These are phyloP conservation scores for Tetrahymena malaccensis DNA, from an alignment of 73 alveolate species.

Conservation along the genomic window DNA sequence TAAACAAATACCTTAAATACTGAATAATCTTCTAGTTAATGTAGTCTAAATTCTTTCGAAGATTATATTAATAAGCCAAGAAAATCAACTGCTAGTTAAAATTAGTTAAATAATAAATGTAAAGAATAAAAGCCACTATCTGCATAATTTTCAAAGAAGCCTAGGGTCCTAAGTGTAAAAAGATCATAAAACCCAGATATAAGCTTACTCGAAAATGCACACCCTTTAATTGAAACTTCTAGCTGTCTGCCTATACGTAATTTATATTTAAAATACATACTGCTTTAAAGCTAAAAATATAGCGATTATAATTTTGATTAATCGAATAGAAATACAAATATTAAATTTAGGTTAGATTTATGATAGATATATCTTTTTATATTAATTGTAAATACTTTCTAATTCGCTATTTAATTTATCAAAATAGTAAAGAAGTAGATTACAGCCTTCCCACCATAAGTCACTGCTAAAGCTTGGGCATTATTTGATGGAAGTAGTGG, in stretches of 20 bases:
- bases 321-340: not conserved
- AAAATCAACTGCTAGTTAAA: not conserved
- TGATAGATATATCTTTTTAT: too few species aligned
- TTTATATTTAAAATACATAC: not conserved
- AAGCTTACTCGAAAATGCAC: not conserved
- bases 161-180: not conserved
- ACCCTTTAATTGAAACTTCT: not conserved
- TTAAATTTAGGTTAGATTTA: too few species aligned
- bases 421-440: not conserved
- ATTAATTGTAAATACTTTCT: not conserved
- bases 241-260: not conserved
- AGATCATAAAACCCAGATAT: not conserved
- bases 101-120: not conserved
- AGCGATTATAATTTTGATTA: not conserved
- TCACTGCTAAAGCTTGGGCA: conserved; percentile 31
- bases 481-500: conserved; percentile 28
- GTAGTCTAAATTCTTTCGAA: not conserved
- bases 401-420: not conserved
- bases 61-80: not conserved
- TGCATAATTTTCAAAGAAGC: not conserved
- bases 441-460: not conserved
- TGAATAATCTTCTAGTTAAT: not conserved
- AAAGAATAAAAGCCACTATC: not conserved
- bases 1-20: not conserved
- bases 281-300: not conserved